Evolutionary conservation across 2,329 filamentous ascomycete species (phyloP).

Genomic region (Camillea tinctor): DNA sequence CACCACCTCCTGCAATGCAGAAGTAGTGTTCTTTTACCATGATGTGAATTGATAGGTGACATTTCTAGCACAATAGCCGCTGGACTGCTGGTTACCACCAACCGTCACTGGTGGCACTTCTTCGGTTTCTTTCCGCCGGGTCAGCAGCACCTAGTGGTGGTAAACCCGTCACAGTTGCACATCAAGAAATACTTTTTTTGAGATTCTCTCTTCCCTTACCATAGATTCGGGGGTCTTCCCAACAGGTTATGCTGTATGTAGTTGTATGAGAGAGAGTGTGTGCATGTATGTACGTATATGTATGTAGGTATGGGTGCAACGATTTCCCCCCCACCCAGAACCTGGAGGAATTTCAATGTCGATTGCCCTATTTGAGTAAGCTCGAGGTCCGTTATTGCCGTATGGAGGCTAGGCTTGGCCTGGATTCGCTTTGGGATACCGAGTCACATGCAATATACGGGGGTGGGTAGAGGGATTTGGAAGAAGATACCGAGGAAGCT

Average conservation of each 20-base stretch:
- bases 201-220: background rate
- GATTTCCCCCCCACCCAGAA: background rate
- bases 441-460: background rate
- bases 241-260: background rate
- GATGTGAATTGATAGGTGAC: background rate
- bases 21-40: slow-evolving; percentile 1
- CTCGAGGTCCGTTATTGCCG: background rate
- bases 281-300: too few species aligned
- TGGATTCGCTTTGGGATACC: background rate
- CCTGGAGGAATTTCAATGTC: background rate
- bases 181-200: background rate
- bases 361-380: background rate
- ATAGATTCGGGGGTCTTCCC: background rate
- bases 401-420: background rate
- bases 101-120: slow-evolving; percentile 1
- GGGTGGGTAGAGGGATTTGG: background rate
- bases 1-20: slow-evolving; percentile 1
- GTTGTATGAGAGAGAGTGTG: too few species aligned
- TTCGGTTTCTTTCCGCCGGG: slow-evolving; percentile 1
- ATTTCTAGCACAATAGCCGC: background rate
- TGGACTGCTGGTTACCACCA: background rate
- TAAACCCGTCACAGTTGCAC: background rate
- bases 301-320: background rate
- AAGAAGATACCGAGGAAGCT: background rate
- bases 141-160: background rate